Evolutionary conservation across 805 yeast genomes (phyloP).

Genomic region (Wickerhamiella dianesei): DNA sequence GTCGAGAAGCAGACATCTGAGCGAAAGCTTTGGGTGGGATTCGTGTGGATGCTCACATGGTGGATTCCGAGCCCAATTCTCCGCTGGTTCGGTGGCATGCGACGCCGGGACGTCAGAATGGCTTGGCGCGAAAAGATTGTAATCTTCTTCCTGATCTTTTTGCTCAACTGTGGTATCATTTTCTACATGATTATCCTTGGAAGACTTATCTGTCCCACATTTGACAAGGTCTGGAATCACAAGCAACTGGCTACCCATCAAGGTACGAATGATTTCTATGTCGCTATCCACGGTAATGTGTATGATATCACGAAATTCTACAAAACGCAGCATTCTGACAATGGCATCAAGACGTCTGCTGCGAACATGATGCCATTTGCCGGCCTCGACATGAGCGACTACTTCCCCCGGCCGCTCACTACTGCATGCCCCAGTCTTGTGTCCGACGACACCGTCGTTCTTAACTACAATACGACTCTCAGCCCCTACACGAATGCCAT

Average conservation of each 20-base stretch:
- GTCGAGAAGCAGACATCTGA: constrained; percentile 22
- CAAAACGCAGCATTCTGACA: constrained; percentile 30
- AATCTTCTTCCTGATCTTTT: constrained; percentile 25
- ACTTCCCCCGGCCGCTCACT: constrained; percentile 31
- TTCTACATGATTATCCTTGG: constrained; percentile 32
- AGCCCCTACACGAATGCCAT: constrained; percentile 21
- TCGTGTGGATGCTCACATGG: constrained; percentile 30
- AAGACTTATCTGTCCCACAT: constrained; percentile 29
- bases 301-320: constrained; percentile 31
- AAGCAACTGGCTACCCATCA: constrained; percentile 26
- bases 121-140: constrained; percentile 33
- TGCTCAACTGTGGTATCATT: constrained; percentile 28
- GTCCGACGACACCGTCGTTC: constrained; percentile 20
- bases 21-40: constrained; percentile 26
- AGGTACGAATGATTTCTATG: constrained; percentile 27
- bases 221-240: constrained; percentile 30
- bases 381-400: constrained; percentile 28
- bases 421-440: constrained; percentile 30
- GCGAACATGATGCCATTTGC: constrained; percentile 28
- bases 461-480: constrained; percentile 23
- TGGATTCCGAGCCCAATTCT: constrained; percentile 31
- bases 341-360: constrained; percentile 23
- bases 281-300: constrained; percentile 29
- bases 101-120: constrained; percentile 29
- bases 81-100: constrained; percentile 27